These are phyloP conservation scores for Tribonema minus DNA, from an alignment of 108 stramenopile species.

Conservation along the genomic window DNA sequence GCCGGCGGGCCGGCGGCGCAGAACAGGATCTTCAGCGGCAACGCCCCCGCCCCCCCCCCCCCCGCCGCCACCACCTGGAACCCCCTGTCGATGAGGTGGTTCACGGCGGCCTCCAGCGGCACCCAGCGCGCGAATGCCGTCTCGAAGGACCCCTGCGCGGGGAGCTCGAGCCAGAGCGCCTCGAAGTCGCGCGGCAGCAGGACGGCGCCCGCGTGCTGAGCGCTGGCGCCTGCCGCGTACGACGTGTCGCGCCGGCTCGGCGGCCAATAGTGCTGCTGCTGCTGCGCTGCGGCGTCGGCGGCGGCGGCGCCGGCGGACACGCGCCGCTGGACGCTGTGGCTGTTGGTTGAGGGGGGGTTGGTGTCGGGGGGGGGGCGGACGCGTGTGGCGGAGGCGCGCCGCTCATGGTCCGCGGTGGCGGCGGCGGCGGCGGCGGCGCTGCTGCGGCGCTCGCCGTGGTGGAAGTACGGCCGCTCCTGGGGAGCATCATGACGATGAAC, in stretches of 20 bases:
- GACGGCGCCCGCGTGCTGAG: conserved; percentile 4
- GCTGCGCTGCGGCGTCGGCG: background rate
- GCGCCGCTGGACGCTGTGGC: background rate
- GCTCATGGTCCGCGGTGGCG: background rate
- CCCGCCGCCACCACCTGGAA: conserved; percentile 39
- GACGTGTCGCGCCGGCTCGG: background rate
- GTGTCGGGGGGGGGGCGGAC: no score
- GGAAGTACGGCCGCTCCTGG: no score
- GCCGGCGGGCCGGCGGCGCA: conserved; percentile 24
- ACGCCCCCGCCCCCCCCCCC: background rate
- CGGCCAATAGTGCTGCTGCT: background rate
- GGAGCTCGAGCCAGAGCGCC: conserved; percentile 28
- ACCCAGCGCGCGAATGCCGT: conserved; percentile 17
- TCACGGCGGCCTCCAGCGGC: conserved; percentile 13
- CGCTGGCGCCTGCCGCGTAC: background rate
- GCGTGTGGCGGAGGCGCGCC: no score
- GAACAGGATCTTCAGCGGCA: conserved; percentile 30
- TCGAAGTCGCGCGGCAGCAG: conserved; percentile 39
- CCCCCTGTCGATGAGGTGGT: conserved; percentile 33
- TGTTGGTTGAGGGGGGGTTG: no score
- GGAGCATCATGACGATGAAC: no score
- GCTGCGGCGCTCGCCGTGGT: background rate
- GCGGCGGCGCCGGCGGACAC: background rate
- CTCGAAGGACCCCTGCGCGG: conserved; percentile 26
- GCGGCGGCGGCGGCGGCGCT: background rate